Evolutionary conservation across 2,329 filamentous ascomycete genomes (phyloP).

Genomic region (Lithohypha guttulata): DNA sequence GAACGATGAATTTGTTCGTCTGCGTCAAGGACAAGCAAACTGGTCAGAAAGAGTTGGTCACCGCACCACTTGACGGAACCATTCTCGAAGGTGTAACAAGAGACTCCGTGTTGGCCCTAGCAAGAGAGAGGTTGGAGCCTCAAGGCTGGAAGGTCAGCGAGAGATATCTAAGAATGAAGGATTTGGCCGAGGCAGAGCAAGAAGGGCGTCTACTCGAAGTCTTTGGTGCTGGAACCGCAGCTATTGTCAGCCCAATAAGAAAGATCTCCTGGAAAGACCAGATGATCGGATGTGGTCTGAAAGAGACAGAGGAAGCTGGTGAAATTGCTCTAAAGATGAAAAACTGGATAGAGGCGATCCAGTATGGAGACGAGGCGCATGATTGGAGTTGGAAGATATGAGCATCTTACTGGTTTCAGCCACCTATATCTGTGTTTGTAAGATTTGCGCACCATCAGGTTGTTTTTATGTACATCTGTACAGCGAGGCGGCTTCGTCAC

Average conservation of each 20-base stretch:
- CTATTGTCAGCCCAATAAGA: constrained; percentile 82
- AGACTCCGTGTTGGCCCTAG: constrained; percentile 79
- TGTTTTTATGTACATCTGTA: too few relatives aligned
- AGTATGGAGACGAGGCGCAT: constrained; percentile 89
- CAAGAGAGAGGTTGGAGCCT: constrained; percentile 67
- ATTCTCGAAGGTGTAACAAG: constrained; percentile 92
- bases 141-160: constrained; percentile 84
- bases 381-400: constrained; percentile 61
- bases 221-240: constrained; percentile 87
- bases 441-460: too few relatives aligned
- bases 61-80: constrained; percentile 91
- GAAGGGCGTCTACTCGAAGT: constrained; percentile 86
- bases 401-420: too few relatives aligned
- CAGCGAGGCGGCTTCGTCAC: too few relatives aligned
- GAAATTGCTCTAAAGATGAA: constrained; percentile 80
- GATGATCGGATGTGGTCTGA: constrained; percentile 71
- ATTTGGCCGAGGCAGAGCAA: constrained; percentile 66
- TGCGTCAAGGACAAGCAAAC: constrained; percentile 76
- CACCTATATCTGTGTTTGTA: too few relatives aligned
- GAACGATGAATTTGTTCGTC: constrained; percentile 97
- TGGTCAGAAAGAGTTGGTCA: constrained; percentile 82
- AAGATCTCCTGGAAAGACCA: constrained; percentile 81
- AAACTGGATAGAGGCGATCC: constrained; percentile 89
- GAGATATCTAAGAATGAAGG: constrained; percentile 84
- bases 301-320: constrained; percentile 72